Evolutionary conservation across 371 early-diverging fungal genomes (phyloP).

Genomic region (Choanephora cucurbitarum): DNA sequence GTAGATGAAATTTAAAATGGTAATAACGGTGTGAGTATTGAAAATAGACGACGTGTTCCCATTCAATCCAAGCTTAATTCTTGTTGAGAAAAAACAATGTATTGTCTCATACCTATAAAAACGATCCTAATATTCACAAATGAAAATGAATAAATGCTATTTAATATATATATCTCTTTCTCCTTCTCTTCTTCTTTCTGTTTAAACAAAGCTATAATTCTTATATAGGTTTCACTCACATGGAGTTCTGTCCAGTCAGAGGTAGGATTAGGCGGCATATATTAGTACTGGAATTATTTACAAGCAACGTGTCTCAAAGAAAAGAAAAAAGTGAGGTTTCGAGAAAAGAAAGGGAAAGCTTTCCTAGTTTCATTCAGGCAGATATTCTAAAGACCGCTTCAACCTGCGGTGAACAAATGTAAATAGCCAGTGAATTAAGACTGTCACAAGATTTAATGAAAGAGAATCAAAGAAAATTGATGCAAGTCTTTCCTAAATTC

Average conservation of each 20-base stretch:
- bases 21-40: background rate
- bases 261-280: constrained; percentile 57
- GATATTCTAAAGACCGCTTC: too few relatives aligned
- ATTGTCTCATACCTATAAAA: constrained; percentile 42
- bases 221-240: constrained; percentile 21
- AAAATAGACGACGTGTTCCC: background rate
- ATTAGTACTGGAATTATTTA: background rate
- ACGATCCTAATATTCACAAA: constrained; percentile 36
- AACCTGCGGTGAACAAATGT: too few relatives aligned
- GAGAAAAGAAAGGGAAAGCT: too few relatives aligned
- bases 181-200: background rate
- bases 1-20: background rate
- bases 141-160: background rate
- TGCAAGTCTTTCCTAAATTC: too few relatives aligned
- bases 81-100: background rate
- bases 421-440: too few relatives aligned
- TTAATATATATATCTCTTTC: background rate
- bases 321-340: too few relatives aligned
- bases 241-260: constrained; percentile 57
- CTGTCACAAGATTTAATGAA: too few relatives aligned
- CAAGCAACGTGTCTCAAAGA: too few relatives aligned
- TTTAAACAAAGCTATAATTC: background rate
- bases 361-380: too few relatives aligned
- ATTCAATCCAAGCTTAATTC: background rate
- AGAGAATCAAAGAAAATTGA: too few relatives aligned